phyloP scores from a whole-genome alignment of 805 yeast species.

The Brettanomyces anomalus region DNA sequence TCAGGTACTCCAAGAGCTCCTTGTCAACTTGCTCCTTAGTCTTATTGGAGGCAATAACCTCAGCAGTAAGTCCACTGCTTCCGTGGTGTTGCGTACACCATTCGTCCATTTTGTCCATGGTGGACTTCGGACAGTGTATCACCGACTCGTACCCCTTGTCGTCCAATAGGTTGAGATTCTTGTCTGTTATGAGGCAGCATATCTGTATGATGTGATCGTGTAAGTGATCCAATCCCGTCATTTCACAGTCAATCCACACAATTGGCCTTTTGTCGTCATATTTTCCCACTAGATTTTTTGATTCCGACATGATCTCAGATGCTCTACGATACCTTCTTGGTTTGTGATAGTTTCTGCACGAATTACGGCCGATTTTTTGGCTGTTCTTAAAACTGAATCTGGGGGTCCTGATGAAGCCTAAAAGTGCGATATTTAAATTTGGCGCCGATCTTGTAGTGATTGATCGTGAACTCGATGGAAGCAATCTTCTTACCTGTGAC shows the following conservation, averaged over 20 bases:
- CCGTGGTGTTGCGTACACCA: conserved; percentile 89
- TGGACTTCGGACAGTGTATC: conserved; percentile 53
- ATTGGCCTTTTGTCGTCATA: conserved; percentile 27
- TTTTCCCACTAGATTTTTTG: background rate
- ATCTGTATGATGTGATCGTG: conserved; percentile 86
- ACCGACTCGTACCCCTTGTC: conserved; percentile 72
- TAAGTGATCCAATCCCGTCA: conserved; percentile 87
- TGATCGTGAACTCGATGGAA: too few relatives aligned
- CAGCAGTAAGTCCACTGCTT: conserved; percentile 63
- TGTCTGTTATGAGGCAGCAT: conserved; percentile 85
- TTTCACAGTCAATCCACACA: conserved; percentile 97
- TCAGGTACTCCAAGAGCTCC: conserved; percentile 56
- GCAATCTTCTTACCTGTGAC: too few relatives aligned
- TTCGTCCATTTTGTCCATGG: conserved; percentile 66
- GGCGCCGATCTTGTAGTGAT: too few relatives aligned
- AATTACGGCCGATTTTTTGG: background rate
- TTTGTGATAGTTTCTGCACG: too few relatives aligned
- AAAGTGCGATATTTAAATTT: too few relatives aligned
- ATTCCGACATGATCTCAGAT: background rate
- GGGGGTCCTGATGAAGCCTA: too few relatives aligned
- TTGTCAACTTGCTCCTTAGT: conserved; percentile 52
- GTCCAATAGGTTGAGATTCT: conserved; percentile 62
- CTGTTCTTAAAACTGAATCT: background rate
- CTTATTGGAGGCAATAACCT: conserved; percentile 47
- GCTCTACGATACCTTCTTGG: background rate